Base-by-base conservation (phyloP, 139 green algal genomes). In the Asterochloris erici region DNA sequence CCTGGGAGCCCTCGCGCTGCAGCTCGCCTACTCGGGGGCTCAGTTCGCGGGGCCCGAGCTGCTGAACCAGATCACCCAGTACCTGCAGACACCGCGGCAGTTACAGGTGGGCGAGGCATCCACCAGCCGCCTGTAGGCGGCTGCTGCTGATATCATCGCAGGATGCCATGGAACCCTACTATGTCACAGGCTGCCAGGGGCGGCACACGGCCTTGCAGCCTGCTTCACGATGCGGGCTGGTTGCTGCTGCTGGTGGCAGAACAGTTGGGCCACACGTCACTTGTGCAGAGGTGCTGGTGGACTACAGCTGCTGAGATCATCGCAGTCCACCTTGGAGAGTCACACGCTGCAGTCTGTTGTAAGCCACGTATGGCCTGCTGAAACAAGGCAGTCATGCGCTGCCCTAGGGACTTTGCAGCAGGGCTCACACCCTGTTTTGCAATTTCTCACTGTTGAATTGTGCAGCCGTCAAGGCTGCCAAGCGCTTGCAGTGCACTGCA, bases 1-100 rank as follows among this genome's bases (percentile, higher is more conserved):
- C 24, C 60, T 62, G 68, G 68, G 76, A 54, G 79, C 86, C 0
- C 70, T 91, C 21, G 63, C 17, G 23, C 68, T 91, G 63, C 87
- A 91, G 69, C 26, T 90, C 9, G 23, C 77, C 24, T 90, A 91
- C 77, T 78, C 74, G 26, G 86, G 62, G 14, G 23, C 86, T 15
- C 83, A 88, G 70, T 91, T 91, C 81, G 86, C 83, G 21, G 86
- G 86, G 0, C 87, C 87, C 24, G 28, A 89, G 15, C 74, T 91
- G 66, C 74, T 91, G 61, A 91, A 89, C 73, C 66, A 89, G 19
- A 91, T 91, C 29, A 79, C 80, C n/a, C 82, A 81, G 19, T 81
- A 87, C 29, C 81, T 91, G 66, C 15, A 70, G 24, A 54, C 68
- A n/a, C 68, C 76, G 38, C 38, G 38, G 38, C 38, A 54, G 38